A percentile compares a stretch with the other conserved stretches of the same genome.
phyloP scores from a whole-genome alignment of 768 basidiomycete species.

The Sporobolomyces roseus region DNA sequence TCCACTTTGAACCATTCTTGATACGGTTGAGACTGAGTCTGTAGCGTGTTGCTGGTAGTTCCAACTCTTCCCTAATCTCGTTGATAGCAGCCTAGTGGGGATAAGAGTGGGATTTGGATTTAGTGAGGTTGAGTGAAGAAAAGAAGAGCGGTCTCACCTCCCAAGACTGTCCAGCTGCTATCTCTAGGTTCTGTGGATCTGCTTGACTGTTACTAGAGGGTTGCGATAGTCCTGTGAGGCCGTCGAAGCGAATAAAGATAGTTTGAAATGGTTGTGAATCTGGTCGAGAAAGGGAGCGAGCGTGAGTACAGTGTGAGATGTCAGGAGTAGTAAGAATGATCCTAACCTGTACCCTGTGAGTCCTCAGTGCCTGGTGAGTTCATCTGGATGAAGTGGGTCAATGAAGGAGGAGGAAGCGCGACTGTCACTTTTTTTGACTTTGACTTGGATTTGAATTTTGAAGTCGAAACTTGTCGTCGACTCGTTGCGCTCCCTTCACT shows the following conservation, averaged over 20 bases:
- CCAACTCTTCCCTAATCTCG: background rate
- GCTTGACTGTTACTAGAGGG: background rate
- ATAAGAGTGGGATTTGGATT: too few species aligned
- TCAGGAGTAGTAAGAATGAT: too few species aligned
- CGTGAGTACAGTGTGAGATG: too few species aligned
- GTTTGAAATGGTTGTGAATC: background rate
- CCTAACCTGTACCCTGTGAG: too few species aligned
- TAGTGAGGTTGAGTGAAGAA: background rate
- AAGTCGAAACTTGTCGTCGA: too few species aligned
- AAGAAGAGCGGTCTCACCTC: background rate
- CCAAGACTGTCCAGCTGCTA: constrained; percentile 2
- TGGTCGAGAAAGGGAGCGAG: too few species aligned
- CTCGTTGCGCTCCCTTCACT: too few species aligned
- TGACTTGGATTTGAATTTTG: too few species aligned
- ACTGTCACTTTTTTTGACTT: too few species aligned
- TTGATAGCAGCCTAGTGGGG: background rate
- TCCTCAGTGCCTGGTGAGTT: too few species aligned
- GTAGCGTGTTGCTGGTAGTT: background rate
- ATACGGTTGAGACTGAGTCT: background rate
- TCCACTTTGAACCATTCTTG: background rate
- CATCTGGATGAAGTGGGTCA: too few species aligned
- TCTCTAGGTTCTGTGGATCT: background rate
- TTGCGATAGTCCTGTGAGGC: background rate
- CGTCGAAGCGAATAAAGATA: background rate
- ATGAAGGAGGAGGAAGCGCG: too few species aligned